phyloP scores from a whole-genome alignment of 1,284 basidiomycete genomes.

The Papiliotrema nemorosa region DNA sequence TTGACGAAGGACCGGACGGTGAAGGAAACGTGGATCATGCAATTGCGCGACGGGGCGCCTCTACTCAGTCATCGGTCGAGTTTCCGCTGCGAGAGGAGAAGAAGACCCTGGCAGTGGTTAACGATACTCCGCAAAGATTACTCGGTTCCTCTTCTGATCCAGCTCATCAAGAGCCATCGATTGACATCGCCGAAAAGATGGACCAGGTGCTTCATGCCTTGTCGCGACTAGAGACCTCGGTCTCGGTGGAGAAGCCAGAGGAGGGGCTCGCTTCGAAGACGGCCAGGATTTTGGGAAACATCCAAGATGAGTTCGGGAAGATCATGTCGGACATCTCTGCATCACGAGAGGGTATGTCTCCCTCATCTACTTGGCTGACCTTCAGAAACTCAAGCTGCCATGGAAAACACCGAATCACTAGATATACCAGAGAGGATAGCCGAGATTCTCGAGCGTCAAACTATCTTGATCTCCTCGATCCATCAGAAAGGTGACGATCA shows the following conservation, averaged over 20 bases:
- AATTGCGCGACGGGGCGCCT: not conserved
- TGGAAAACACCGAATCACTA: not conserved
- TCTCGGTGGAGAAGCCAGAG: not conserved
- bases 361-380: not conserved
- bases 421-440: not conserved
- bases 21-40: not conserved
- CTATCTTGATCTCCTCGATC: not conserved
- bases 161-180: not conserved
- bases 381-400: not conserved
- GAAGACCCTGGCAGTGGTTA: constrained; percentile 2
- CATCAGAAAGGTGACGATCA: not conserved
- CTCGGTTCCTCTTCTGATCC: not conserved
- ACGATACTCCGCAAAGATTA: not conserved
- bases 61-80: constrained; percentile 1
- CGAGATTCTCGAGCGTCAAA: not conserved
- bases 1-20: not conserved
- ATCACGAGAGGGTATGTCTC: not conserved
- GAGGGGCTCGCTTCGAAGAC: not conserved
- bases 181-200: not conserved
- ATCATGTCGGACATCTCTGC: not conserved
- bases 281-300: not conserved
- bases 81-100: constrained; percentile 3
- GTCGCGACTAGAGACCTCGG: too few relatives aligned
- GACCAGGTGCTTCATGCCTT: not conserved
- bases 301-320: not conserved